A percentile compares a stretch with the other conserved stretches of the same genome.
Conservation (phyloP, 73 alveolate genomes). For the Symbiodinium natans region DNA sequence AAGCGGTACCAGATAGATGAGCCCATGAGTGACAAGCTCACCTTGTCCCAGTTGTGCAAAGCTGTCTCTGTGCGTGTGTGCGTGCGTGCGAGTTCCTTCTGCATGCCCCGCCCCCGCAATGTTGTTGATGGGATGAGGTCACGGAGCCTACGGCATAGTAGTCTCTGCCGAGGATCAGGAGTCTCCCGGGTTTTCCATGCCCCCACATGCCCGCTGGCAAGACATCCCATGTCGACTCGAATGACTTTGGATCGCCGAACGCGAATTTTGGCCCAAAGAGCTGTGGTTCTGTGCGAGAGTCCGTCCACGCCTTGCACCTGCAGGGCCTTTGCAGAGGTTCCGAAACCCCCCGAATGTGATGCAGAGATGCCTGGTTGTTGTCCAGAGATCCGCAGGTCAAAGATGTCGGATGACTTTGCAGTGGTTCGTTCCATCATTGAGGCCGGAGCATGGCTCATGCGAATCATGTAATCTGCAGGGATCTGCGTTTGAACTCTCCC, state of each 20-base stretch:
- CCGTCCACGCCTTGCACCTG: background rate
- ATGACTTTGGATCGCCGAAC: background rate
- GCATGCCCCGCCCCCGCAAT: background rate
- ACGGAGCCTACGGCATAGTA: slow-evolving; percentile 87
- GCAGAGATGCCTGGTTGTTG: background rate
- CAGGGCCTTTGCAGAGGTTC: slow-evolving; percentile 4
- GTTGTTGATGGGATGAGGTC: background rate
- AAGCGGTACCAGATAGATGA: slow-evolving; percentile 84
- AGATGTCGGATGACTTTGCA: slow-evolving; percentile 90
- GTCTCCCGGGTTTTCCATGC: background rate
- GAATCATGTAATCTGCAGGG: background rate
- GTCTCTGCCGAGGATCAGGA: slow-evolving; percentile 67
- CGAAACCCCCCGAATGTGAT: background rate
- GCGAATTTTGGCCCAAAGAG: background rate
- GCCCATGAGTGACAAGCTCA: slow-evolving; percentile 57
- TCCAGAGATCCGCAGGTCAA: background rate
- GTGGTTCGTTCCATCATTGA: slow-evolving; percentile 90
- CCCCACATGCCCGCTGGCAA: background rate
- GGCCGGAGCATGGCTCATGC: background rate
- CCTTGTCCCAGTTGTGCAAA: background rate
- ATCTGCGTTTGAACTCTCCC: background rate
- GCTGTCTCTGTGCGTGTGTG: background rate
- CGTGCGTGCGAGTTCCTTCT: background rate
- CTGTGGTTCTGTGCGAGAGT: too few species aligned
- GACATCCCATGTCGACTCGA: background rate